Base-by-base conservation (phyloP, 2,329 filamentous ascomycete genomes). In the Hawksworthiomyces lignivorus region DNA sequence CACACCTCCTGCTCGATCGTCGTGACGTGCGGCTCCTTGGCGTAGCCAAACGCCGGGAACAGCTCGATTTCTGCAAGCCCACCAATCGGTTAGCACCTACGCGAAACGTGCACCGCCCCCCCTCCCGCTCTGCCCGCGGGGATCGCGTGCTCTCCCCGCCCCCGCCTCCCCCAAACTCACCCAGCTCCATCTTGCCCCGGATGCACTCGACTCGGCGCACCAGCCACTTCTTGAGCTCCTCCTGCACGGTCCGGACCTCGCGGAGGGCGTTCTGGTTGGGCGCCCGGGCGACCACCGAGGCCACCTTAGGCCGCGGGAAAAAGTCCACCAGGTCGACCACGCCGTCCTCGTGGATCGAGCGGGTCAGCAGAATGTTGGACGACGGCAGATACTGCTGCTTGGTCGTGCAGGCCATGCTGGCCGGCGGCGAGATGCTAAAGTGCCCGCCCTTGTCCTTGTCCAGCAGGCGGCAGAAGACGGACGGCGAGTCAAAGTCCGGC, bases 331-430 rank as follows among this genome's bases (percentile, higher is more conserved):
- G 58, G 42, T 84, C 82, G 10, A 84, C 75, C 1, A 87, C 84
- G 1, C 84, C 84, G 43, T 83, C 75, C 51, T 88, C 84, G 48
- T 82, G 75, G 49, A 87, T 82, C 58, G 83, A 87, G n/a, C 83
- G 72, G 1, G 84, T 88, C 57, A 87, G 80, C 3, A 88, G 66
- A 45, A 88, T 81, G 52, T 84, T 87, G 36, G 80, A 82, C 9
- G 79, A 83, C 0, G 83, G 82, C 3, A 87, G 69, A 53, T 88
- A 88, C 55, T 84, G 79, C 61, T 88, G 84, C 58, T 88, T 88
- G 27, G 78, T 86, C 3, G 82, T 85, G 52, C 71, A 79, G 7
- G 63, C 64, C 20, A 72, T 56, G 9, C 67, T 59, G 2, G 62
- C 50, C 3, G 70, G 68, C 18, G 77, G 72, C n/a, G 72, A 61